Evolutionary conservation across 2,329 filamentous ascomycete genomes (phyloP), one percentile per base, ranked within the genome.

Genomic region (Ceratocystis albifundus): DNA sequence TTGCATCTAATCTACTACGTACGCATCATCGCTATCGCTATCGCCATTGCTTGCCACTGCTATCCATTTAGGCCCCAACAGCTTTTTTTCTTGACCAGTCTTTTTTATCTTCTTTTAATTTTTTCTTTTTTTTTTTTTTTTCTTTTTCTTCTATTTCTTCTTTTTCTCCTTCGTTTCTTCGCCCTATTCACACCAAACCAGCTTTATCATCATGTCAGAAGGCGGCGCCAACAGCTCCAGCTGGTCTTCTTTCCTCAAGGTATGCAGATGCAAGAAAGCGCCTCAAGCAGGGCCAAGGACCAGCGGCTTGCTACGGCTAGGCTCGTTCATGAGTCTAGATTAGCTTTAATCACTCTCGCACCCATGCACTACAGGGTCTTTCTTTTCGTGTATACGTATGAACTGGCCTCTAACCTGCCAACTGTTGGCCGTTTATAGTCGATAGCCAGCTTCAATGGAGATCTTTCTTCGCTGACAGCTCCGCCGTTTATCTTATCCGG

Each of bases 401-500:
- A 48, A 48, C 36, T 45, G 41, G 3, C 20, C 53, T 30, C 32
- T 36, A 12, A 6, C 57, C 20, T 36, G 15, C 25, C 8, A 20
- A 30, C 44, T 59, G 7, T 22, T 64, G 44, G 41, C 45, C 46
- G 25, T 22, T 66, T 63, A 72, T 70, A 84, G 82, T 90, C 88
- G 61, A 88, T 92, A 73, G 86, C 88, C 65, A 89, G 87, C 3
- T 93, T 92, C 79, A 89, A 88, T 73, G 89, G 89, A 72, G 89
- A 93, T 75, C 82, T 92, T 67, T 88, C 88, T 44, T 90, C 88
- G 68, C 78, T 93, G 72, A 92, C 89, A 45, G 89, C 89, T 48
- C 89, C 89, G 65, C 89, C 89, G 20, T 93, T 92, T 72, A 90
- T 93, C 71, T 84, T 93, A 65, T 90, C 88, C 50, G 84, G 85